Percentiles rank a stretch among this genome's conserved stretches.
Conservation (phyloP, 371 early-diverging fungal species). For the Apophysomyces variabilis region DNA sequence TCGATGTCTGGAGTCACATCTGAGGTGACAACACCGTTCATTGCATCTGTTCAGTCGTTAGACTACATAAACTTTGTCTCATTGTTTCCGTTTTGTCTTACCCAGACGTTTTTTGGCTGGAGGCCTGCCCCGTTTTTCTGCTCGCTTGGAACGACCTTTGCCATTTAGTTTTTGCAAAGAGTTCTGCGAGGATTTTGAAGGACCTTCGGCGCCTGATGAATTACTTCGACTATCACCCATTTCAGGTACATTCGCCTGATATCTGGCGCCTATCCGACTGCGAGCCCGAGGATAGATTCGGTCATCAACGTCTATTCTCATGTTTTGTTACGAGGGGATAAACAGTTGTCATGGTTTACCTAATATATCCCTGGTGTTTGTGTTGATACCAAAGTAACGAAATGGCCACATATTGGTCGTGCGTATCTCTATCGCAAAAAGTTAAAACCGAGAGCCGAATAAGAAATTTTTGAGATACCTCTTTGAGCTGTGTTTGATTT, state of each 20-base stretch:
- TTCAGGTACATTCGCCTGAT: constrained; percentile 79
- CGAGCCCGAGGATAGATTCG: constrained; percentile 81
- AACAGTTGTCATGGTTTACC: constrained; percentile 39
- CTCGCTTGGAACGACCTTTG: constrained; percentile 8
- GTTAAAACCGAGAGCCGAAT: constrained; percentile 21
- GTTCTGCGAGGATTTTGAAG: not conserved
- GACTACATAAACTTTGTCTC: not conserved
- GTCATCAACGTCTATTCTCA: constrained; percentile 64
- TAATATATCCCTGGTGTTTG: constrained; percentile 69
- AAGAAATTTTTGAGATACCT: not conserved
- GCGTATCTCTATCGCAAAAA: constrained; percentile 19
- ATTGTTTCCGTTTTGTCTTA: constrained; percentile 6
- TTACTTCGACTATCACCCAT: constrained; percentile 5
- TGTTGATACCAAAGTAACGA: constrained; percentile 84
- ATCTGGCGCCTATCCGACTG: constrained; percentile 79
- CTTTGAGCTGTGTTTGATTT: constrained; percentile 10
- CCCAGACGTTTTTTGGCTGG: constrained; percentile 7
- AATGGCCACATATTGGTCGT: constrained; percentile 83
- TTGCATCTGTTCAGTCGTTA: not conserved
- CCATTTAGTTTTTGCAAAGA: not conserved
- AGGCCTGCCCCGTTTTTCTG: constrained; percentile 15
- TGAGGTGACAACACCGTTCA: not conserved
- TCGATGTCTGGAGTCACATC: not conserved
- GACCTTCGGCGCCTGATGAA: not conserved
- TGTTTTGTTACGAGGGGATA: not conserved